phyloP scores from a whole-genome alignment of 345 rosid genomes.

The Corchorus olitorius region DNA sequence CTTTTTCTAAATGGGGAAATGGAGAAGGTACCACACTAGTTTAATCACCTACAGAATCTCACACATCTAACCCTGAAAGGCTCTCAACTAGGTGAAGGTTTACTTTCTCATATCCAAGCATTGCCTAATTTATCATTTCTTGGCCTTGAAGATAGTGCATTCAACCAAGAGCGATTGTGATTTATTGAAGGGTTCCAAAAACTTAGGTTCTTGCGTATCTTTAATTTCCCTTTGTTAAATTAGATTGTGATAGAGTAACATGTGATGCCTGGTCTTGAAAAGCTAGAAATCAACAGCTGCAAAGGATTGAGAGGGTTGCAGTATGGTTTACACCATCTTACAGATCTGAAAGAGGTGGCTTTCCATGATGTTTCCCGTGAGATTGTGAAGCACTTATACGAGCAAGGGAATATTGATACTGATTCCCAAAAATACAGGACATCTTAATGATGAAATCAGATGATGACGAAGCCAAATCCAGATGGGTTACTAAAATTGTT shows the following conservation, averaged over 20 bases:
- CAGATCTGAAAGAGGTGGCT: conserved; percentile 24
- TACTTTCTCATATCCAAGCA: conserved; percentile 16
- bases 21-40: conserved; percentile 43
- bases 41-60: conserved; percentile 16
- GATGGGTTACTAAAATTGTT: background rate
- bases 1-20: conserved; percentile 34
- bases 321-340: conserved; percentile 22
- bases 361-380: conserved; percentile 31
- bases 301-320: conserved; percentile 24
- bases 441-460: background rate
- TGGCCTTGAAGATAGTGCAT: background rate
- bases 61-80: conserved; percentile 21
- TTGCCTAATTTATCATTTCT: conserved; percentile 33
- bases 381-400: conserved; percentile 24
- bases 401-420: background rate
- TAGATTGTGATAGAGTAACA: conserved; percentile 26
- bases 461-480: background rate
- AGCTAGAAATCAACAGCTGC: background rate
- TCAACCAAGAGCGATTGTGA: conserved; percentile 13
- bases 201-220: conserved; percentile 23
- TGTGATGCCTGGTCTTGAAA: conserved; percentile 27
- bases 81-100: conserved; percentile 31
- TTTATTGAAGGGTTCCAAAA: conserved; percentile 31
- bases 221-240: conserved; percentile 13
- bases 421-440: background rate